Evolutionary conservation across 768 basidiomycete species (phyloP), one percentile per base, ranked within the genome.

Genomic region (Melanogaster broomeanus): DNA sequence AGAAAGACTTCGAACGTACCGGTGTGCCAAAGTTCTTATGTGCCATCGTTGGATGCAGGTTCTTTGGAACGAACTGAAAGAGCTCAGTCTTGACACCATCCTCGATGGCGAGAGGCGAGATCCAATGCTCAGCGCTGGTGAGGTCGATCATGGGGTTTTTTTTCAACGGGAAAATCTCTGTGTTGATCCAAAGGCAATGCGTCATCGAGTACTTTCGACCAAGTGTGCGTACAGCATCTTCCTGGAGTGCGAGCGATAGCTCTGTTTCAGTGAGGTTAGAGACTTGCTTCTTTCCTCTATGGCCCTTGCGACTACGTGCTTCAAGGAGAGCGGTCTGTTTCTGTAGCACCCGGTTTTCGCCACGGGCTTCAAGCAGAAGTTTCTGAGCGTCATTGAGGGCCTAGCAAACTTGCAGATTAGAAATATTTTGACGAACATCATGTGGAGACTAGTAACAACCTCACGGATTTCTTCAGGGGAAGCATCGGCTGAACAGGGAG

Each of bases 81-180:
- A 54, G 15, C 18, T 54, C 48, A 3, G 48, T 33, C 40, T 44
- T 49, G 4, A 49, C 4, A 6, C 42, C 42, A 16, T 54, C 53
- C 25, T 54, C 48, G 12, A 49, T 54, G 11, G 48, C 18, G 22
- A 42, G 45, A 4, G 31, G 39, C 16, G 52, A 53, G 13, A 42
- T 18, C 52, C 52, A 53, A 34, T 12, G 15, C 24, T 48, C 40
- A 39, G 18, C 25, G 38, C 47, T 28, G 8, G 10, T 24, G 33
- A 49, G 52, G 13, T 37, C 28, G 2, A 38, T 39, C n/a, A 18
- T 31, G 6, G 52, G 52, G 37, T 45, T 27, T 11, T 25, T 10
- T 15, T 11, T 2, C 10, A 51, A 16, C 12, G 42, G 42, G 24
- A 51, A 51, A 6, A 51, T 51, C 22, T 18, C 41, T 1, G 13